Percentiles rank a stretch among this genome's conserved stretches.
phyloP scores from a whole-genome alignment of 805 yeast genomes.

The Teunomyces kruisii region DNA sequence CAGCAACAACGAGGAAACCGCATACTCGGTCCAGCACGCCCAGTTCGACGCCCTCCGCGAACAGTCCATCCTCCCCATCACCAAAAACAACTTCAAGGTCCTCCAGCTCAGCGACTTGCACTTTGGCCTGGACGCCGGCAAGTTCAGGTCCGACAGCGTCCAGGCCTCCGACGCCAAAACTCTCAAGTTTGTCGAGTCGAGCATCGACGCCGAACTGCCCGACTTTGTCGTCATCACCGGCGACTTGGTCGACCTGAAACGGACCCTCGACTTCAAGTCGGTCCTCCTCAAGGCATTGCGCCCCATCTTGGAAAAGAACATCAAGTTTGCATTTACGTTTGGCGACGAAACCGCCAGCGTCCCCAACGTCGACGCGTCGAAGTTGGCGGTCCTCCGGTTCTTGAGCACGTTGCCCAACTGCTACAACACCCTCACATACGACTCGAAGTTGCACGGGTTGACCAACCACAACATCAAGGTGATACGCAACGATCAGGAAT shows the following conservation, averaged over 20 bases:
- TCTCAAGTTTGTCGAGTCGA: conserved; percentile 25
- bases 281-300: conserved; percentile 30
- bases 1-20: conserved; percentile 6
- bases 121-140: conserved; percentile 32
- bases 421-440: conserved; percentile 23
- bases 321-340: conserved; percentile 37
- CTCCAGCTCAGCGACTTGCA: conserved; percentile 42
- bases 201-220: conserved; percentile 28
- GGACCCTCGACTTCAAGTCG: conserved; percentile 27
- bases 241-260: conserved; percentile 33
- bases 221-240: conserved; percentile 41
- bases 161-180: conserved; percentile 32
- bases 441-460: conserved; percentile 29
- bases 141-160: conserved; percentile 14
- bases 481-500: conserved; percentile 9
- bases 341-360: conserved; percentile 24
- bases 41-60: conserved; percentile 3
- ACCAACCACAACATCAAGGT: conserved; percentile 37
- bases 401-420: conserved; percentile 37
- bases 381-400: conserved; percentile 20
- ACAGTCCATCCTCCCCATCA: not conserved
- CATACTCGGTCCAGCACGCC: not conserved
- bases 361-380: not conserved
- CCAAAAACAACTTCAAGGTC: conserved; percentile 25
- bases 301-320: conserved; percentile 29